Base-by-base conservation (phyloP, 352 stramenopile species). In the Globisporangium echinulatum region DNA sequence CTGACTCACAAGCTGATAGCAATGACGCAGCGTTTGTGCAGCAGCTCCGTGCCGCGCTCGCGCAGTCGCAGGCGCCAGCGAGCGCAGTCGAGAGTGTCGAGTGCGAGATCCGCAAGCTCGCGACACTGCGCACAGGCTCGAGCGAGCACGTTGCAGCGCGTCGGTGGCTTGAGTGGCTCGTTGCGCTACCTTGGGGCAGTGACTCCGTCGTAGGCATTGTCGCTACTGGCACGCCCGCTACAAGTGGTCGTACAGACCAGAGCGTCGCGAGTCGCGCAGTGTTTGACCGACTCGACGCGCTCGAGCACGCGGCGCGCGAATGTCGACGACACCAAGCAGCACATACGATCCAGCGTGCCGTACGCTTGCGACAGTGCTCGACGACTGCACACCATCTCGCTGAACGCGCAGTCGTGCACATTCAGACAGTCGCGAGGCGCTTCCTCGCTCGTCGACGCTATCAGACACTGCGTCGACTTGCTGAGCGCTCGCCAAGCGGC, bases 101-200 rank as follows among this genome's bases (percentile, higher is more conserved):
- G n/a, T 59, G 54, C n/a, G 81, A 90, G 55, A 59, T 88, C 37
- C 49, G 38, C 10, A 85, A 86, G 48, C 63, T 87, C 5, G 73
- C 74, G 0, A 17, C 37, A 1, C 38, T 85, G 2, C 57, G 66
- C 17, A 59, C 61, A 5, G 39, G 58, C 25, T 71, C 66, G 0
- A 56, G 44, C 1, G 76, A 81, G 48, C 87, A 76, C 46, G 49
- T 54, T 4, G 57, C 65, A 4, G 53, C 69, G 4, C 66, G 65
- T 42, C 77, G 77, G 15, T 90, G 80, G 80, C 50, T 88, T 42
- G 75, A 82, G 44, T 90, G 80, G 78, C 61, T 90, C 19, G 51
- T 84, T 14, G 50, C 68, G 10, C 61, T 90, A 0, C 80, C 80
- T 0, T 88, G 76, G 80, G 63, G 67, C 46, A 70, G 82, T 8